phyloP scores from a whole-genome alignment of 75 land plant species.

The Adiantum capillusveneris region DNA sequence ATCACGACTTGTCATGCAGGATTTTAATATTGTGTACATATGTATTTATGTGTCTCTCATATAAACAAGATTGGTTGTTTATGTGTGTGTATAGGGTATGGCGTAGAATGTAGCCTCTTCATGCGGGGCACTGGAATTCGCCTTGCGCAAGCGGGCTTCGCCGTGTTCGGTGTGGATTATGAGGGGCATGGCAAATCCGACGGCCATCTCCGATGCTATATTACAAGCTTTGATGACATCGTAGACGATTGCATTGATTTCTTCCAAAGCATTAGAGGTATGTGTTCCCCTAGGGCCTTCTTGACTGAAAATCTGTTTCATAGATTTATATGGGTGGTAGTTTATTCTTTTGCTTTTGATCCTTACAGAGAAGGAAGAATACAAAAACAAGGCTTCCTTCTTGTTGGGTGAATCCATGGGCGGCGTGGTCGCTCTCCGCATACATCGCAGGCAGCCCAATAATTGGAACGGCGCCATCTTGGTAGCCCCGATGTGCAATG shows the following conservation, averaged over 20 bases:
- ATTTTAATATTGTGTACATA: too few relatives aligned
- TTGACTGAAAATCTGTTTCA: neutral
- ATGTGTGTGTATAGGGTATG: constrained; percentile 64
- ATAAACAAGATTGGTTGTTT: too few relatives aligned
- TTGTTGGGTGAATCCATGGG: too few relatives aligned
- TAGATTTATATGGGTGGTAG: too few relatives aligned
- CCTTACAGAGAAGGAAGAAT: too few relatives aligned
- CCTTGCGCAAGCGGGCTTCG: constrained; percentile 73
- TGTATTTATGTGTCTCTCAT: too few relatives aligned
- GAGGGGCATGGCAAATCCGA: constrained; percentile 90
- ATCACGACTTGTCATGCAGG: too few relatives aligned
- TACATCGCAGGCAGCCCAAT: constrained; percentile 31
- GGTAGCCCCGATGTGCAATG: constrained; percentile 95
- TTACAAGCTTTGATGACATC: constrained; percentile 58
- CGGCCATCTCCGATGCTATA: constrained; percentile 75
- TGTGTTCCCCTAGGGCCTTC: neutral
- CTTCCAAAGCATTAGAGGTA: constrained; percentile 72
- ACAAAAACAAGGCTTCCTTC: too few relatives aligned
- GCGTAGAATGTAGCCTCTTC: constrained; percentile 81
- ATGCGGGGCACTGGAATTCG: constrained; percentile 71
- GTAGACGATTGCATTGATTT: constrained; percentile 62
- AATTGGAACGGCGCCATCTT: constrained; percentile 74
- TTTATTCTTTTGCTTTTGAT: too few relatives aligned
- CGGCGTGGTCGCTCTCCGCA: too few relatives aligned
- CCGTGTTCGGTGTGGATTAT: constrained; percentile 77